Conservation (phyloP, 441 rosid species). For the Viola pubescens region DNA sequence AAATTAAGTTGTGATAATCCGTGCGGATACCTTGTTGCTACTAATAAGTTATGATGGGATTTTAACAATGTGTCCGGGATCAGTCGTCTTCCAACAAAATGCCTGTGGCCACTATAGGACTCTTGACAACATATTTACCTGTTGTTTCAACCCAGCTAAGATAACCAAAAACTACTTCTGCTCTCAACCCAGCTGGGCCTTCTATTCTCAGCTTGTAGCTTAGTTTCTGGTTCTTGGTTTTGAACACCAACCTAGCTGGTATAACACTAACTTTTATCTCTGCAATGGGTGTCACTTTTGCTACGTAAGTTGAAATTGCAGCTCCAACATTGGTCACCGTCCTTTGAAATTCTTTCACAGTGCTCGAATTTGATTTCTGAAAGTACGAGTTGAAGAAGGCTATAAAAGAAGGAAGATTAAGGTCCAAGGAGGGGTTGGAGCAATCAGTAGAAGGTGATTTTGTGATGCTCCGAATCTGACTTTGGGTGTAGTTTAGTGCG, state of each 20-base stretch:
- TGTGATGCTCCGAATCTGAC: constrained; percentile 38
- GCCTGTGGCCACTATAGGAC: constrained; percentile 39
- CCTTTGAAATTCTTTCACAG: constrained; percentile 36
- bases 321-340: constrained; percentile 64
- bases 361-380: constrained; percentile 20
- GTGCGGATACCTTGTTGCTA: no score
- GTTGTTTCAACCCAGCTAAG: constrained; percentile 37
- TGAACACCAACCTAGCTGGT: constrained; percentile 37
- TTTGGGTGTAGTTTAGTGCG: constrained; percentile 42
- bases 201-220: constrained; percentile 32
- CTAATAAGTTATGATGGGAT: neutral
- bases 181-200: constrained; percentile 19
- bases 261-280: constrained; percentile 27
- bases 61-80: neutral
- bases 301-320: constrained; percentile 25
- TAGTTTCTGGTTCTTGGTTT: constrained; percentile 31
- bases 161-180: constrained; percentile 22
- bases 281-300: constrained; percentile 19
- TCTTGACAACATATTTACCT: constrained; percentile 28
- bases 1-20: no score
- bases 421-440: constrained; percentile 32
- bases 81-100: no score
- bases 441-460: constrained; percentile 37
- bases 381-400: constrained; percentile 36
- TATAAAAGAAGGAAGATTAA: constrained; percentile 72